Base-by-base conservation (phyloP, 192 early-diverging fungal genomes). In the Entomortierella parvispora region DNA sequence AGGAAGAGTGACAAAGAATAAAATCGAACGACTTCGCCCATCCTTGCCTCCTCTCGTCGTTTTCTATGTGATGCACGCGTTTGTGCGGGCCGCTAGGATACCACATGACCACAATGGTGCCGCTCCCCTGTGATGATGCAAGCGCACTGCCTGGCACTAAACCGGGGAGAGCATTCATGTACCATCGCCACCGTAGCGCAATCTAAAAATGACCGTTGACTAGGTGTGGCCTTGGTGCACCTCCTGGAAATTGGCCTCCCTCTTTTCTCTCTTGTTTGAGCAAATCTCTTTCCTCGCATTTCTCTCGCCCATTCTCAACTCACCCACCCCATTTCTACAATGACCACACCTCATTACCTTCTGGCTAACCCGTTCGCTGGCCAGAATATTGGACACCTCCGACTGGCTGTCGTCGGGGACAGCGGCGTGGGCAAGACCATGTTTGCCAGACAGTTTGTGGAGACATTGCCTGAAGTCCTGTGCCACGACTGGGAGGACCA, bases 331-430 rank as follows among this genome's bases (percentile, higher is more conserved):
- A n/a, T 57, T 23, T 23, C 34, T 58, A 31, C 54, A 56, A 56
- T 11, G 54, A 33, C 33, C 17, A 22, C 29, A 28, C 23, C 52
- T 58, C 66, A 8, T 34, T 52, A 77, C 37, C 12, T 40, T 5
- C 37, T 40, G 7, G 74, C 58, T 47, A 77, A 77, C 54, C 74
- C 74, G 0, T 77, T 77, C 37, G 74, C 74, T 12, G 74, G 74
- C 23, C 74, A 77, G 32, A 77, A 77, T 65, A 81, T 81, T 54
- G 80, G 80, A 34, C 64, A 81, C 51, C 59, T 81, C 20, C 80
- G 80, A 25, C 54, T 81, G 32, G 71, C 71, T 15, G 70, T 81
- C 17, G 80, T 81, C 18, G 80, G 80, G 11, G 80, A 81, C 56
- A 75, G 64, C 17, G 70, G 70, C 20, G 80, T 81, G 10, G 80